Base-by-base conservation (phyloP, 805 yeast species). In the Candida nemodendra region DNA sequence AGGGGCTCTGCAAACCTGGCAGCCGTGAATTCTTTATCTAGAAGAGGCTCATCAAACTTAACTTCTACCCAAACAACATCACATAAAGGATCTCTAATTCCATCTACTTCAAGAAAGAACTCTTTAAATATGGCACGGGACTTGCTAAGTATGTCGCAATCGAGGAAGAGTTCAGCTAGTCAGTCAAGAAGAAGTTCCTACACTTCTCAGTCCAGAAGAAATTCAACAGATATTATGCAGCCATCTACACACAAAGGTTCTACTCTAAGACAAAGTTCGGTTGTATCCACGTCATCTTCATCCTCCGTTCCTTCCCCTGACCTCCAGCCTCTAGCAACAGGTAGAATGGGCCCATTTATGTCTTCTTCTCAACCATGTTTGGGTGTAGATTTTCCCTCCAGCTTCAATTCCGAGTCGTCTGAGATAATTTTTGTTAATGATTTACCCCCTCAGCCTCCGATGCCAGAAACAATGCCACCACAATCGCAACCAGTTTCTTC, bases 361-460 rank as follows among this genome's bases (percentile, higher is more conserved):
- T 21, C 27, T 33, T 27, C 38, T n/a, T 18, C 26, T 5, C 21
- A 9, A 13, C 15, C 15, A 5, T 27, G 5, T 19, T 18, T 16
- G 11, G 16, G 13, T 15, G 31, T 14, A 21, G 22, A 18, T n/a
- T 21, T 9, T 17, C 13, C 14, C 24, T 18, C 18, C 26, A 26
- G 5, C 25, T 15, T 4, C 36, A 9, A 5, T 18, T 19, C 5
- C 32, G 11, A 4, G 9, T 28, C 23, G 13, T 14, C 30, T 9
- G 28, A 36, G 14, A 22, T 27, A 27, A 30, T 36, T 13, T 30
- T 34, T 9, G 42, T 54, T 11, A 43, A 45, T 18, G 35, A 46
- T 18, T 36, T 82, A 4, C 88, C 89, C 0, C 78, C 82, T 0
- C 74, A 67, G 36, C 56, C 68, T 13, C 78, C 82, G 1, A 62